phyloP scores from a whole-genome alignment of 371 early-diverging fungal genomes.

The Rhizopus sp. region DNA sequence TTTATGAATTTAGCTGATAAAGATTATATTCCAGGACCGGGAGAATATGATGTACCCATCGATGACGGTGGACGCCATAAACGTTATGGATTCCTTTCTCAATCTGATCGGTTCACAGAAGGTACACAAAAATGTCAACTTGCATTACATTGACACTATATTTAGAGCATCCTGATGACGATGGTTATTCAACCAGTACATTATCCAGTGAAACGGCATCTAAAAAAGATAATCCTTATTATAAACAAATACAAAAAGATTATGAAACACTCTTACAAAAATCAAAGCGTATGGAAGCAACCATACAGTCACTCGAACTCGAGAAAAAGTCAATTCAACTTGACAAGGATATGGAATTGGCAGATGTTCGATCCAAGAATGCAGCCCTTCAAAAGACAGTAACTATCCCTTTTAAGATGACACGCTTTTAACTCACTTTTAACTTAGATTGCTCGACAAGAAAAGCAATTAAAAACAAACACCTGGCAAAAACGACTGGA shows the following conservation, averaged over 20 bases:
- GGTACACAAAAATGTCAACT: conserved; percentile 1
- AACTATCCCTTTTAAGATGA: conserved; percentile 6
- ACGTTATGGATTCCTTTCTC: conserved; percentile 34
- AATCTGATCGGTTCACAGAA: conserved; percentile 32
- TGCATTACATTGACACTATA: neutral
- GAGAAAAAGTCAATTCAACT: conserved; percentile 21
- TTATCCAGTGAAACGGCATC: neutral
- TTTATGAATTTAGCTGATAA: conserved; percentile 22
- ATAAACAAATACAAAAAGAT: conserved; percentile 37
- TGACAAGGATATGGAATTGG: conserved; percentile 37
- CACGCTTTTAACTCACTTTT: neutral
- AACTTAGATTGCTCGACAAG: conserved; percentile 7
- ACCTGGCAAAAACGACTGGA: conserved; percentile 8
- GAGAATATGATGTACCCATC: conserved; percentile 38
- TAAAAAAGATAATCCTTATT: neutral
- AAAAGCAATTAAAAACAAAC: conserved; percentile 3
- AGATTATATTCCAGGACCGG: conserved; percentile 47
- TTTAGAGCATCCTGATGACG: neutral
- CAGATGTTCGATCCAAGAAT: conserved; percentile 37
- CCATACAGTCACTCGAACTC: conserved; percentile 20
- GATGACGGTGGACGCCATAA: conserved; percentile 29
- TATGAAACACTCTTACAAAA: conserved; percentile 35
- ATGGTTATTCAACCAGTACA: neutral
- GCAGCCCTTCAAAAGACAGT: conserved; percentile 35
- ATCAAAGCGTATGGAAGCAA: conserved; percentile 32